Evolutionary conservation across 2,329 filamentous ascomycete genomes (phyloP), one percentile per base, ranked within the genome.

Genomic region (Beauveria asiatica): DNA sequence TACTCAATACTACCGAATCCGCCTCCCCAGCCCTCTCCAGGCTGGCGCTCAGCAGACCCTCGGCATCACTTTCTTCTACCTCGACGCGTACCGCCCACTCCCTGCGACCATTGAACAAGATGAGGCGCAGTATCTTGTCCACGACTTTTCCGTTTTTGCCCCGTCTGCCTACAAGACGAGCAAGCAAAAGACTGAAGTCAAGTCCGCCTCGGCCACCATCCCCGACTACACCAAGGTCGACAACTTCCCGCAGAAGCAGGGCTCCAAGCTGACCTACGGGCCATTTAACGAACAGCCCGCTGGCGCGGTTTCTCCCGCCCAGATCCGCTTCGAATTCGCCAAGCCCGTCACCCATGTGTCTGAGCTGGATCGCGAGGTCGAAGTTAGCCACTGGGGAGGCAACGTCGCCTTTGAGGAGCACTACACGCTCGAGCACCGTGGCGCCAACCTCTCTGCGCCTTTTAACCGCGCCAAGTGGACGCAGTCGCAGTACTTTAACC

Each of bases 131-230:
- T 97, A 87, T 76, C 85, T 99, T 57, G 80, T 84, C 60, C 92
- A 95, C 78, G 80, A 85, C 60, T 95, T 96, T 78, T 93, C 90
- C 63, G 89, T 89, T 65, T 96, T 96, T 75, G 83, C 81, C 51
- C 87, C 87, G 17, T 95, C 90, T 10, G 87, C 88, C 63, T 99
- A 99, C 78, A 77, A 82, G 19, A 97, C 92, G 16, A 74, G 83
- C 68, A 96, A 96, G 78, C 94, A 99, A 74, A 97, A 97, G 84
- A 97, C 94, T 44, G 96, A 97, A 75, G 76, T 99, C 75, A 97
- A 97, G 79, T 86, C 96, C 67, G 83, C 89, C 52, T 88, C 84
- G 59, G 77, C 82, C 64, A 87, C 90, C 67, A 82, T 96, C 30
- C 89, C 92, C 61, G 91, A 97, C 70, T 96, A 90, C 74, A 96